Evolutionary conservation across 305 asterid genomes (phyloP), one percentile per base, ranked within the genome.

Genomic region (Fraxinus velutina): DNA sequence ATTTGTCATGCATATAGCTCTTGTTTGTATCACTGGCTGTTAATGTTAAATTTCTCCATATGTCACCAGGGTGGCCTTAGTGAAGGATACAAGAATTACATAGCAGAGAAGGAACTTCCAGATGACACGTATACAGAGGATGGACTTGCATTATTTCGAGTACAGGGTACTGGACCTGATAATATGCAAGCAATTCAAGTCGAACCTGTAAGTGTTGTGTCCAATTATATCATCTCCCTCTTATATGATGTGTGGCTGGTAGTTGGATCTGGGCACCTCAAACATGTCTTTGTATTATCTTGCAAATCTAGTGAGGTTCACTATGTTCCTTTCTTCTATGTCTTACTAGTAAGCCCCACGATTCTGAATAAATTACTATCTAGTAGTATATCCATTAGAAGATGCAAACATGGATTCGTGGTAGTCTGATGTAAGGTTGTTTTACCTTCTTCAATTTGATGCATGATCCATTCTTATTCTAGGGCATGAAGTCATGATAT

Each of bases 161-260:
- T 94, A 79, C 97, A 94, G 85, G 97, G 98, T 82, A 91, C 90
- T 60, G 92, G 94, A 57, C 85, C 92, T 1, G 86, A 84, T 75
- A 89, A 92, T 84, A 94, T 92, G 95, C 97, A 93, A 89, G 96
- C 97, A 83, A 88, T 94, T 88, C 98, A 94, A 94, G 97, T 93
- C 74, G 97, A 93, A 81, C 94, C 93, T 24, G 98, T 94, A 88
- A 86, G 91, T 83, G 77, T 27, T 27, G 13, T 76, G 79, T 76
- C 29, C 50, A 32, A 7, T 84, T 81, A 13, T 29, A 24, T 29
- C 5, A 5, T 66, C 60, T 29, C 12, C 36, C 39, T 75, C 73
- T 22, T 44, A 47, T 73, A 17, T 15, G 70, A 79, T 39, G n/a
- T 13, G 76, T 57, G 73, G 76, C 73, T 77, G 73, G 30, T 73